Percentiles rank a stretch among this genome's conserved stretches.
Evolutionary conservation across 2,329 filamentous ascomycete genomes (phyloP).

Genomic region (Fusarium chaquense): DNA sequence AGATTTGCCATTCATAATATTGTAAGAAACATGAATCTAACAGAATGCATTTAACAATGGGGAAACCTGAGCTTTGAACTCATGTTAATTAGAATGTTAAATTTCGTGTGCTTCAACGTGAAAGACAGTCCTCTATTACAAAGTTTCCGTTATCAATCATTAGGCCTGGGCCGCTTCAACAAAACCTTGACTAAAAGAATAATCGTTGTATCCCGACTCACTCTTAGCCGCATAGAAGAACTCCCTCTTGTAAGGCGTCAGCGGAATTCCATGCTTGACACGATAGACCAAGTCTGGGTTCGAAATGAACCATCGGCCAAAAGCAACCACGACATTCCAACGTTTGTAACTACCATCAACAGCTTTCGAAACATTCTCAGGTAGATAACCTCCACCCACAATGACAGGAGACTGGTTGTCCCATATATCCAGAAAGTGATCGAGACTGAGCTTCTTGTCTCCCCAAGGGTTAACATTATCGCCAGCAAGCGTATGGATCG

Average conservation of each 20-base stretch:
- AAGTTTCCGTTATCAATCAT: too few relatives aligned
- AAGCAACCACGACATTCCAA: constrained; percentile 47
- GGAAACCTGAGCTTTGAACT: too few relatives aligned
- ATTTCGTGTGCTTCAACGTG: fast-evolving
- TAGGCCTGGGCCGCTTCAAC: neutral
- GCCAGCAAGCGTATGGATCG: neutral
- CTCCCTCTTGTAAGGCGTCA: constrained; percentile 54
- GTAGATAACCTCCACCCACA: constrained; percentile 50
- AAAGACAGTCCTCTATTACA: neutral
- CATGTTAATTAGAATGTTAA: too few relatives aligned
- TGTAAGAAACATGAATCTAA: neutral
- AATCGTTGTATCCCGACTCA: constrained; percentile 49
- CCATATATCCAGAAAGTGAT: constrained; percentile 52
- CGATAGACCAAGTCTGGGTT: constrained; percentile 56
- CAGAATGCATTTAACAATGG: too few relatives aligned
- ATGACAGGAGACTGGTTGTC: constrained; percentile 50
- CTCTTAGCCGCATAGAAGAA: constrained; percentile 54
- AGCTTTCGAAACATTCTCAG: constrained; percentile 40
- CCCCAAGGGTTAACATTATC: constrained; percentile 26
- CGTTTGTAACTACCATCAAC: constrained; percentile 45
- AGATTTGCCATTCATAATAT: neutral
- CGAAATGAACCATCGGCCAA: constrained; percentile 53
- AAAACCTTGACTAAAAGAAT: constrained; percentile 46
- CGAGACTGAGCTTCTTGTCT: constrained; percentile 51
- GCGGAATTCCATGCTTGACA: constrained; percentile 52